A percentile compares a stretch with the other conserved stretches of the same genome.
Evolutionary conservation across 176 grass and related monocot genomes (phyloP).

Genomic region (Triticum urartu): DNA sequence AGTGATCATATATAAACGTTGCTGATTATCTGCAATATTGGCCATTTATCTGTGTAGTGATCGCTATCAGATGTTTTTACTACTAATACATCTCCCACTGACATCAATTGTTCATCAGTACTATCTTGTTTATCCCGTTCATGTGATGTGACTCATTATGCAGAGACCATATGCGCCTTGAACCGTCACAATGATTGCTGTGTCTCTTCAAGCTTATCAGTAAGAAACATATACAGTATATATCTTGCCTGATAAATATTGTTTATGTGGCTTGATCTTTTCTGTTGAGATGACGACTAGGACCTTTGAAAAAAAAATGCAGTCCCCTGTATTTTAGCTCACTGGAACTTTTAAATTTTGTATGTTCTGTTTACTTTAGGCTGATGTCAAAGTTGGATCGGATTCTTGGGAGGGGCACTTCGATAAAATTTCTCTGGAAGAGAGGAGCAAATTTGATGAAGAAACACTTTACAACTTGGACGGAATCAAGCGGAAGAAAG

Average conservation of each 20-base stretch:
- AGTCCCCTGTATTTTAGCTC: neutral
- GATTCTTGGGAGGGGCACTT: conserved; percentile 27
- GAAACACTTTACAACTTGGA: conserved; percentile 35
- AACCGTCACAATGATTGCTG: conserved; percentile 26
- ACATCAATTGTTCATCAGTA: neutral
- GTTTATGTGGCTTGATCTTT: neutral
- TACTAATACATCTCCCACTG: neutral
- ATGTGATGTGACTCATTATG: neutral
- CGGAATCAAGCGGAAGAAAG: conserved; percentile 33
- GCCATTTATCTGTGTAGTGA: neutral
- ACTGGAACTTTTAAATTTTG: neutral
- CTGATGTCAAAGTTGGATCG: neutral
- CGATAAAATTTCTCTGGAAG: conserved; percentile 26
- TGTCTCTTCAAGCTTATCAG: conserved; percentile 28
- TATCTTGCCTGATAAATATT: neutral
- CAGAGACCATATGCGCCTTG: conserved; percentile 36
- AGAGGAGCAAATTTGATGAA: conserved; percentile 40
- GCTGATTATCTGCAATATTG: too few relatives aligned
- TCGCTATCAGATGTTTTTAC: neutral
- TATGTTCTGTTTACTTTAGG: neutral
- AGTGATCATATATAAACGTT: too few relatives aligned
- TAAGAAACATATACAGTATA: conserved; percentile 1
- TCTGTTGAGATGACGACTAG: too few relatives aligned
- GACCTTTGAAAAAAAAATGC: too few relatives aligned
- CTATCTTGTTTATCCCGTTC: neutral